A percentile compares a stretch with the other conserved stretches of the same genome.
These are phyloP conservation scores for Sugiyamaella boreocaroliniensis DNA, from an alignment of 805 yeast genomes.

Conservation along the genomic window DNA sequence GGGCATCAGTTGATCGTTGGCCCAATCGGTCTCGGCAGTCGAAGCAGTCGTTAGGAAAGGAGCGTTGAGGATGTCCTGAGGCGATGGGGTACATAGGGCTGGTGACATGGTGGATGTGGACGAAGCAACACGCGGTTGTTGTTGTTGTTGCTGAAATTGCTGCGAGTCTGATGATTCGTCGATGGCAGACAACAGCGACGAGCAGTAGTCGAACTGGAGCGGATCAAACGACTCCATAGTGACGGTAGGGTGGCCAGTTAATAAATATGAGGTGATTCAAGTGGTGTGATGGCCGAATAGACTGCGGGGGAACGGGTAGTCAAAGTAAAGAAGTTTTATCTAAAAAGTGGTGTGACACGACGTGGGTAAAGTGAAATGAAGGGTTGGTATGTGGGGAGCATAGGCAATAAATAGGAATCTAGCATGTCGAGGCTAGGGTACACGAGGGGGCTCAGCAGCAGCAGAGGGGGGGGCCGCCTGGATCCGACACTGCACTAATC, in stretches of 20 bases:
- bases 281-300: too few species aligned
- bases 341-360: neutral
- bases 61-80: constrained; percentile 12
- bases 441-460: too few species aligned
- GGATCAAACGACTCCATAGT: constrained; percentile 13
- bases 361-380: too few species aligned
- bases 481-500: too few species aligned
- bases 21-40: neutral
- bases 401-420: neutral
- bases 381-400: neutral
- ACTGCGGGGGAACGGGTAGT: too few species aligned
- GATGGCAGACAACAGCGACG: constrained; percentile 18
- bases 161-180: neutral
- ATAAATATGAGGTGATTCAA: neutral
- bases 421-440: too few species aligned
- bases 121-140: neutral
- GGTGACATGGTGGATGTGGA: constrained; percentile 1
- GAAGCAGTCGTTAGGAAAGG: neutral
- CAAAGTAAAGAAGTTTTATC: too few species aligned
- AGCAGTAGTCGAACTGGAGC: constrained; percentile 18
- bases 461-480: too few species aligned
- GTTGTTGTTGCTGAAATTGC: neutral
- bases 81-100: constrained; percentile 11
- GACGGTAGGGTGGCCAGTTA: neutral
- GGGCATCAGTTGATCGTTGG: neutral